Base-by-base conservation (phyloP, 495 filamentous ascomycete species). In the Hypomontagnella monticulosa region DNA sequence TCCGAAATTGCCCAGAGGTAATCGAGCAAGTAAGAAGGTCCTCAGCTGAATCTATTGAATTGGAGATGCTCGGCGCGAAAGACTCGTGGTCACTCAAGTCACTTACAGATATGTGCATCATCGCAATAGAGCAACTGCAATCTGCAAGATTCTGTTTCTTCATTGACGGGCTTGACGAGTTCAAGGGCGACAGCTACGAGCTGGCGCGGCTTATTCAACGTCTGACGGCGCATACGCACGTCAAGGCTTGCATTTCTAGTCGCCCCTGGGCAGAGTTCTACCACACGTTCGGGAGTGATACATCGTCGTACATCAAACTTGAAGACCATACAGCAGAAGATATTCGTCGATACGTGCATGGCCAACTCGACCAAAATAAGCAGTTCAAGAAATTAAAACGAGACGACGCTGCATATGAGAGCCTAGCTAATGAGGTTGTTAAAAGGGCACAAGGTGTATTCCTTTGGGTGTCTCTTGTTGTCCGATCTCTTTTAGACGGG, bases 161-260 rank as follows among this genome's bases (percentile, higher is more conserved):
- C 38, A 76, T 85, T 33, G 83, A 84, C 58, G 81, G 80, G 1
- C 64, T 84, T 0, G 81, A 83, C 46, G 81, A 84, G 49, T 80
- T 67, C 55, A 53, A 75, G 1, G 78, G 70, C 3, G 52, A 69
- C 36, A 57, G 20, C 4, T 48, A 44, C 16, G 58, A 50, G 0
- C 23, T 73, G 8, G 41, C 48, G 15, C 37, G 64, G 33, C 40
- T 74, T 1, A 51, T 76, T 7, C 16, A 30, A 34, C 41, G 23
- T 33, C 47, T 59, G 9, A n/a, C 32, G 4, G 18, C 34, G 16
- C 16, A 53, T 34, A 27, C 42, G 20, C 63, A 78, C 55, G 58
- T 84, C 51, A 85, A 84, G 49, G 12, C 80, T 5, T 86, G 84
- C 56, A 57, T 83, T 2, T 81, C 83, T 12, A 85, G 84, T 58